Evolutionary conservation across 768 basidiomycete genomes (phyloP), one percentile per base, ranked within the genome.

Genomic region (Leucosporidium scottii): DNA sequence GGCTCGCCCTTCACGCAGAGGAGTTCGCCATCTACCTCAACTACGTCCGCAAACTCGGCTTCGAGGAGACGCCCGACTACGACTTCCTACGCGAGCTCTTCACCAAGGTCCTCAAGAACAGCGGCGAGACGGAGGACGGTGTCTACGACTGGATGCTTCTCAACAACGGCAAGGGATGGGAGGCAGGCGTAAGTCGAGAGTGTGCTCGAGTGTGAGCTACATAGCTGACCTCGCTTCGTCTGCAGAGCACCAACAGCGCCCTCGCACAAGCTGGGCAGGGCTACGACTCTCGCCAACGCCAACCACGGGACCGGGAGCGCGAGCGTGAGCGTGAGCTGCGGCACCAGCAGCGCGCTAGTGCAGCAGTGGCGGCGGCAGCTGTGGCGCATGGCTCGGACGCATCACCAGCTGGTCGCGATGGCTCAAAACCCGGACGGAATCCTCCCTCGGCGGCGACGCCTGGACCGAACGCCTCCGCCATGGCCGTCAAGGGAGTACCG

Each of bases 21-120:
- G 96, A 98, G 80, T 99, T 98, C 75, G 88, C 87, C 64, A 98
- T 99, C 76, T 99, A 98, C 80, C 84, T 99, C 61, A 98, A 98
- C 81, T 99, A 99, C 79, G 96, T 98, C 69, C 88, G 96, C 70
- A 99, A 97, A 78, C 86, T 99, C 71, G 96, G 94, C 20, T 99
- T 99, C 78, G 96, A 98, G 78, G 96, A 99, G 80, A 90, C 93
- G 27, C 96, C 96, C 51, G 96, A 99, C 80, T 99, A 99, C 77
- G 93, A 98, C 76, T 99, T 99, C 81, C 79, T 99, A 75, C 85
- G 93, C 68, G 96, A 97, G 74, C 82, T 99, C 62, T 97, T 98
- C 78, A 83, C 87, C 64, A 97, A 97, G 78, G 87, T 96, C 59
- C 82, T 98, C 80, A 93, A 93, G 82, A 91, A 85, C 77, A 88